Evolutionary conservation across 441 rosid genomes (phyloP), one percentile per base, ranked within the genome.

Genomic region (Aquilaria agallochum): DNA sequence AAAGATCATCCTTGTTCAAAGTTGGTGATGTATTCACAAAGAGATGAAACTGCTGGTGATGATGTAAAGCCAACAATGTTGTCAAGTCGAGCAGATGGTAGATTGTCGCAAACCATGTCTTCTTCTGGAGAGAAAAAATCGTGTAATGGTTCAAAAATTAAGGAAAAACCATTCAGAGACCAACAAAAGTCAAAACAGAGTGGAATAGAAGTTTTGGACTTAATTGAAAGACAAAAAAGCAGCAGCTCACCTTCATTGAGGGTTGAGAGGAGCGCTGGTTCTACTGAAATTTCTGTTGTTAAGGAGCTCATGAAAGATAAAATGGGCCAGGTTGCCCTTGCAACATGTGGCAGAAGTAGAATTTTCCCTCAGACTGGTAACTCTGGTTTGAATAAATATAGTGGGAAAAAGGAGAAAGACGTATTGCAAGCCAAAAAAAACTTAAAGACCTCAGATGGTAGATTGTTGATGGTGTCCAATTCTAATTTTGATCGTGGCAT

Each of bases 51-150:
- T 60, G 78, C 72, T 45, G 63, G 63, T 69, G 87, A 74, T 64
- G 96, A 79, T 70, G 13, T 50, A 46, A 78, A 83, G 75, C 78
- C 77, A 59, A 71, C 73, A 55, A 57, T 78, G 59, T 10, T 40
- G 45, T 76, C 75, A 15, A 66, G 68, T 61, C 74, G 73, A 51
- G 74, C 53, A 56, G 74, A 73, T 55, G 70, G 69, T 62, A 74
- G 65, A 57, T 58, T 68, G 55, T 74, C 78, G 53, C 66, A 68
- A 33, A 68, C 56, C 65, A 65, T 62, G 55, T 64, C 79, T 74
- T 68, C 77, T 51, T 72, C 78, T 72, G 74, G 67, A 69, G 77
- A 68, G 50, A 53, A 45, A 48, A 75, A 79, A 69, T 50, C 69
- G 53, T 59, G 68, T 13, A 73, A 58, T 62, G 59, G 74, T 68